These are phyloP conservation scores for Termitomyces sp. DNA, from an alignment of 768 basidiomycete species.

Conservation along the genomic window DNA sequence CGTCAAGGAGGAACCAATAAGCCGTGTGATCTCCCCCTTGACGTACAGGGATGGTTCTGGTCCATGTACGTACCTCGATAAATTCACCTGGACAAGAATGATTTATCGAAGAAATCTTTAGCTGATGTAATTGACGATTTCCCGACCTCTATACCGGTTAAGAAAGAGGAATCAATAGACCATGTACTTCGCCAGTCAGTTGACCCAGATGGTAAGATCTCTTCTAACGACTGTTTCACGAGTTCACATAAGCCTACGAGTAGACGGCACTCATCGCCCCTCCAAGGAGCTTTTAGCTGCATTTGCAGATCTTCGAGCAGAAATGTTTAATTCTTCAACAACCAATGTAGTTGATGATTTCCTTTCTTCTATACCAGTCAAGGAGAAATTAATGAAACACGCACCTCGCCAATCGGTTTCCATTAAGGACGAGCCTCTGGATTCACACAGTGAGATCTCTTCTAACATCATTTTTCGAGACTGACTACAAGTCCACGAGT, in stretches of 20 bases:
- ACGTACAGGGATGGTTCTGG: not conserved
- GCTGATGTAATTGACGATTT: not conserved
- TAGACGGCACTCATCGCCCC: not conserved
- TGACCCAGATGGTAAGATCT: not conserved
- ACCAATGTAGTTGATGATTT: not conserved
- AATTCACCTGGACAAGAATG: not conserved
- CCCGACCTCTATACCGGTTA: not conserved
- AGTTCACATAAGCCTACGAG: not conserved
- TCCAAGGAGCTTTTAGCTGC: not conserved
- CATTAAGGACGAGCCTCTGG: not conserved
- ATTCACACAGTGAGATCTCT: not conserved
- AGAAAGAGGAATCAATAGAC: not conserved
- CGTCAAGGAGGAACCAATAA: not conserved
- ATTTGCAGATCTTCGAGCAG: not conserved
- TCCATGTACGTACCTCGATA: not conserved
- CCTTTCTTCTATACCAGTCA: not conserved
- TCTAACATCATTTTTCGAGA: too few relatives aligned
- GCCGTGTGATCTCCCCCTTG: not conserved
- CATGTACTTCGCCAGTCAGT: not conserved
- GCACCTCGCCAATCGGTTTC: not conserved
- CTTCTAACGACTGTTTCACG: too few relatives aligned
- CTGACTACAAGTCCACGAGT: not conserved
- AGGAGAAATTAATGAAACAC: not conserved
- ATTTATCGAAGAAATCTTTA: not conserved
- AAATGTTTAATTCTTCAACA: not conserved